phyloP scores from a whole-genome alignment of 306 rosid genomes.

The Cucumis sativus region DNA sequence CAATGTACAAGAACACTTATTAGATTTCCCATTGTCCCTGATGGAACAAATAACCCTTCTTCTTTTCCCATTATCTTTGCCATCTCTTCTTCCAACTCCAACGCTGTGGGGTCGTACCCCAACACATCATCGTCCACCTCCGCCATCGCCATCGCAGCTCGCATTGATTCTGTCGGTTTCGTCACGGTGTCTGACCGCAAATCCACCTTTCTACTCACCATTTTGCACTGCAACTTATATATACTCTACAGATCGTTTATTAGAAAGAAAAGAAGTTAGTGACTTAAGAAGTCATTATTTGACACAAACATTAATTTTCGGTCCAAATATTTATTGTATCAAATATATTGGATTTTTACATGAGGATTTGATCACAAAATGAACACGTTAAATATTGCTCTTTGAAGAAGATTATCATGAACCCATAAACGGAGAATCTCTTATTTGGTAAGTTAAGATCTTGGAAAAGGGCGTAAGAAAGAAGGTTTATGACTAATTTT shows the following conservation, averaged over 20 bases:
- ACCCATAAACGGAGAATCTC: too few species aligned
- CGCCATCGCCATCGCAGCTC: constrained; percentile 80
- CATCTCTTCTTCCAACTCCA: constrained; percentile 54
- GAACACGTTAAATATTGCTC: too few species aligned
- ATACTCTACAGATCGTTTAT: background rate
- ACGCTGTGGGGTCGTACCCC: constrained; percentile 59
- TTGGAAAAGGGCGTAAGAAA: too few species aligned
- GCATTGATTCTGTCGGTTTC: constrained; percentile 69
- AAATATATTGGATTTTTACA: too few species aligned
- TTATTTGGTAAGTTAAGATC: too few species aligned
- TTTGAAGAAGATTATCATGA: too few species aligned
- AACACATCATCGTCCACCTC: constrained; percentile 49
- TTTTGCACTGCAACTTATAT: constrained; percentile 5
- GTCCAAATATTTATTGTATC: too few species aligned
- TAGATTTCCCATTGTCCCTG: constrained; percentile 97
- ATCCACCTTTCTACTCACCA: constrained; percentile 66
- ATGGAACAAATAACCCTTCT: constrained; percentile 78
- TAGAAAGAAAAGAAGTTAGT: background rate
- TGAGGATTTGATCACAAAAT: too few species aligned
- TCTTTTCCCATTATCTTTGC: constrained; percentile 69
- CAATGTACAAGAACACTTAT: constrained; percentile 78
- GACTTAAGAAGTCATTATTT: background rate
- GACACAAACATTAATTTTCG: too few species aligned
- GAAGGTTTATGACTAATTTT: too few species aligned
- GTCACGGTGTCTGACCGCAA: constrained; percentile 87